A percentile compares a stretch with the other conserved stretches of the same genome.
Conservation (phyloP, 345 rosid species). For the Reutealis trisperma region DNA sequence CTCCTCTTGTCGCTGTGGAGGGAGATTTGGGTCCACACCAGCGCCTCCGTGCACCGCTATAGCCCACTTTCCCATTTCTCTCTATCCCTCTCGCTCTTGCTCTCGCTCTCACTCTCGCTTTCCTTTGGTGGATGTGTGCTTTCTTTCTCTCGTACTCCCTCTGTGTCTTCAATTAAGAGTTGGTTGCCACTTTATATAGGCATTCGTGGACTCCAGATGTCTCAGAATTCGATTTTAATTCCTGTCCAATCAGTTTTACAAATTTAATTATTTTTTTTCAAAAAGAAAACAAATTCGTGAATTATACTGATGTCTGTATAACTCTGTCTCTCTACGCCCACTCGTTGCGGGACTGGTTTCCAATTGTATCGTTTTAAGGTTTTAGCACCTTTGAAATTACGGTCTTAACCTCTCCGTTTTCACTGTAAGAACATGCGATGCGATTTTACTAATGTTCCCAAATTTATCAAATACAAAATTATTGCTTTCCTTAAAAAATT, state of each 20-base stretch:
- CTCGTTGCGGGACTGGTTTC: background rate
- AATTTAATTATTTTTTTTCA: background rate
- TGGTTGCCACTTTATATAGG: conserved; percentile 16
- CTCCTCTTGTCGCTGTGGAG: conserved; percentile 68
- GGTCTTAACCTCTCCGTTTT: background rate
- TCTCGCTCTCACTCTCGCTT: background rate
- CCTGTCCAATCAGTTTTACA: background rate
- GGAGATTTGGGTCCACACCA: conserved; percentile 96
- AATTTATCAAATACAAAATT: no score
- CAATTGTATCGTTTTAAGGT: no score
- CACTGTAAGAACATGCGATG: no score
- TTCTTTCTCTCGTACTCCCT: no score
- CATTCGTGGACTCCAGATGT: conserved; percentile 7
- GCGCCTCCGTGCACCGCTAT: conserved; percentile 99
- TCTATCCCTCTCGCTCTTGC: conserved; percentile 3
- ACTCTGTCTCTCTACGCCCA: background rate
- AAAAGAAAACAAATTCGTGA: background rate
- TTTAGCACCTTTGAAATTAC: background rate
- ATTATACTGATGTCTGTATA: no score
- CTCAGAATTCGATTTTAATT: background rate
- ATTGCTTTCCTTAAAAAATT: no score
- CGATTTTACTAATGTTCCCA: no score
- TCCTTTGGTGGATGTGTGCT: background rate
- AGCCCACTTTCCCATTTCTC: conserved; percentile 82
- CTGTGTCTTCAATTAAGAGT: background rate